Base-by-base conservation (phyloP, 768 basidiomycete species). In the Mycena venus region DNA sequence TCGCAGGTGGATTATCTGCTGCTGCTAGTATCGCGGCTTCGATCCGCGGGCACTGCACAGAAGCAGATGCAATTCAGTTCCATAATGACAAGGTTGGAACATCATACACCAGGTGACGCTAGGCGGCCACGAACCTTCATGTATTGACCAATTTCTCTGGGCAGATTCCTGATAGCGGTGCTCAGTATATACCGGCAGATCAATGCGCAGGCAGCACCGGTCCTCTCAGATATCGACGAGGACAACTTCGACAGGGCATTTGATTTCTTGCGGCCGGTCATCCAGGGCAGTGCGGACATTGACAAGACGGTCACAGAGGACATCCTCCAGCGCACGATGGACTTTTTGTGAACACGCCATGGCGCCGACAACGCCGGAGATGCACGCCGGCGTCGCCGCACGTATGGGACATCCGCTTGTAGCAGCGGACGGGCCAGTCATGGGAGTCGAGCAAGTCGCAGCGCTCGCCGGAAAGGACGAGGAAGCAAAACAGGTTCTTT, bases 171-270 rank as follows among this genome's bases (percentile, higher is more conserved):
- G 29, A 78, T 90, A 12, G 87, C 88, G 44, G 88, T 88, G 2
- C 79, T 89, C 53, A 85, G 86, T 72, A 86, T 85, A 60, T 90
- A 89, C 80, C 85, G 86, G 78, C 89, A 90, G 74, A 88, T 90
- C 73, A 82, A 84, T 36, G 77, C 83, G 19, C 87, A 88, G 72
- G 76, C 81, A 31, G 71, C 73, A 25, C 79, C 83, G 23, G 83
- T 89, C 6, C 79, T 90, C 21, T 78, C 78, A 3, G 89, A 90
- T 67, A 79, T 90, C 49, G 82, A 88, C 59, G 86, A 87, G 73
- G 83, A 85, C 65, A 88, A 84, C 80, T 89, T 88, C 72, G 88
- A 89, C 76, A 80, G 84, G 34, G 88, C 88, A 15, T 89, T 90
- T 77, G 82, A 85, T 49, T 81, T 85, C 75, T 78, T 89, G 60